Conservation (phyloP, 306 rosid genomes). For the Chamaecrista fasciculata region DNA sequence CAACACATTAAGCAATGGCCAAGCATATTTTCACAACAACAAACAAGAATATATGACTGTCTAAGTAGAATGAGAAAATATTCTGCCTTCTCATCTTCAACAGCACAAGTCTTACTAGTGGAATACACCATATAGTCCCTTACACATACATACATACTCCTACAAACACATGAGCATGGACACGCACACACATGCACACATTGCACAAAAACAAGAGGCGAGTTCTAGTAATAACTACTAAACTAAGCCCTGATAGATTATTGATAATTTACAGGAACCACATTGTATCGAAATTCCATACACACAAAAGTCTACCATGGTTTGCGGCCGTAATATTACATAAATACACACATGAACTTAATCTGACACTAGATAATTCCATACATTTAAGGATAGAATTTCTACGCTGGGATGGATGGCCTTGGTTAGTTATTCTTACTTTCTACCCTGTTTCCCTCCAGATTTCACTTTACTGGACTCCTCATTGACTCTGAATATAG, state of each 20-base stretch:
- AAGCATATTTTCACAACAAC: no score
- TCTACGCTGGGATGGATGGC: not conserved
- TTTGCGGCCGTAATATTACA: not conserved
- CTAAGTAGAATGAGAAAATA: no score
- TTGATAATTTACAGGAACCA: conserved; percentile 1
- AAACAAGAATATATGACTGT: no score
- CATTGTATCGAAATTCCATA: not conserved
- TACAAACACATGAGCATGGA: no score
- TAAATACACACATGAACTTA: not conserved
- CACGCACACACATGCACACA: no score
- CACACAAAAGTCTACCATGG: conserved; percentile 9
- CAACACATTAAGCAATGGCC: no score
- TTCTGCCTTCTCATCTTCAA: no score
- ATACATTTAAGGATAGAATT: not conserved
- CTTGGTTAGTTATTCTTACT: not conserved
- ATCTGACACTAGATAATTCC: not conserved
- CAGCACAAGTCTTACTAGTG: no score
- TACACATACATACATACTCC: no score
- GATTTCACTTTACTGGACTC: conserved; percentile 26
- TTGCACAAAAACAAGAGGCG: no score
- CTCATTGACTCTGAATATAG: conserved; percentile 55
- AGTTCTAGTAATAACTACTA: not conserved
- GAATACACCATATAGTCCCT: no score
- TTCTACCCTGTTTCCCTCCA: conserved; percentile 25
- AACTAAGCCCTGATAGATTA: not conserved